A percentile compares a stretch with the other conserved stretches of the same genome.
These are phyloP conservation scores for Talaromyces borbonicus DNA, from an alignment of 495 filamentous ascomycete genomes.

Conservation along the genomic window DNA sequence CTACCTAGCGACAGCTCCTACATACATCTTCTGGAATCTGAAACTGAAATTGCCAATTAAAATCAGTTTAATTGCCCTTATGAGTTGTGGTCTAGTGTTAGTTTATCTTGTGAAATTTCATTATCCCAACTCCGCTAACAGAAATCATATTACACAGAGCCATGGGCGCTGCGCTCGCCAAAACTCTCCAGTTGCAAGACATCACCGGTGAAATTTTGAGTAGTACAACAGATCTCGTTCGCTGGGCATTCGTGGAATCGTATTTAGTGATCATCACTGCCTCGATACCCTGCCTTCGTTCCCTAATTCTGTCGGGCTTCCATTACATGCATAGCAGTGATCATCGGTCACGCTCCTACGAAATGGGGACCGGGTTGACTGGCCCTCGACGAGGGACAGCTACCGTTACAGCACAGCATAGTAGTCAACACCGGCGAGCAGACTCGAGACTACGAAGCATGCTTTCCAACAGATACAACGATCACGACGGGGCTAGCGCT, in stretches of 20 bases:
- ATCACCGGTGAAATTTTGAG: constrained; percentile 7
- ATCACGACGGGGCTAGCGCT: background rate
- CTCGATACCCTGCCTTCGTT: constrained; percentile 3
- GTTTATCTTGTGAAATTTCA: background rate
- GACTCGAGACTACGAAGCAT: background rate
- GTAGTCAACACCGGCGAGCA: background rate
- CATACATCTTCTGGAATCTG: constrained; percentile 35
- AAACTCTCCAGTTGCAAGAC: constrained; percentile 28
- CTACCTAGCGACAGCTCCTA: constrained; percentile 31
- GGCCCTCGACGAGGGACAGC: background rate
- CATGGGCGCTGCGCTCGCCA: constrained; percentile 34
- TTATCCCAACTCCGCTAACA: constrained; percentile 4
- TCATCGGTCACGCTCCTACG: background rate
- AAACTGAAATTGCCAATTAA: constrained; percentile 30
- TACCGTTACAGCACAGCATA: background rate
- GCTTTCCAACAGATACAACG: background rate
- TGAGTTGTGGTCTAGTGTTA: constrained; percentile 32
- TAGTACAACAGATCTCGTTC: background rate
- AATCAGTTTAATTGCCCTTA: constrained; percentile 26
- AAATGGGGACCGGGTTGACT: background rate
- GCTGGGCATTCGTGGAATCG: constrained; percentile 2
- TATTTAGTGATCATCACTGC: constrained; percentile 6
- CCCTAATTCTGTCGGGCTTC: background rate
- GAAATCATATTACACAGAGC: constrained; percentile 14
- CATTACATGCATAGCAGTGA: background rate